Conservation (phyloP, 2,329 filamentous ascomycete genomes). For the Cercospora berteroae region DNA sequence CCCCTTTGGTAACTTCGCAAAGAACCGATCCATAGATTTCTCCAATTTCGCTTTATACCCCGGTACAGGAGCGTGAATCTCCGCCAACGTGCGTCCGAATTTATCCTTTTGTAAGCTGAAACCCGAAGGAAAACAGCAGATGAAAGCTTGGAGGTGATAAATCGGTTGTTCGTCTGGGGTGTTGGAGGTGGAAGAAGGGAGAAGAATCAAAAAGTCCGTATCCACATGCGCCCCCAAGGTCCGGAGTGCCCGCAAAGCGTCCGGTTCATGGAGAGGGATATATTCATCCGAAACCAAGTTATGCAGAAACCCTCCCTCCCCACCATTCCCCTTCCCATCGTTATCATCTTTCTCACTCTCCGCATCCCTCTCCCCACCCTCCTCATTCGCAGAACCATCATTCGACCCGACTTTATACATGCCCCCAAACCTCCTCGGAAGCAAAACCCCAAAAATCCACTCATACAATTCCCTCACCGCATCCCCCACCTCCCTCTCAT, state of each 20-base stretch:
- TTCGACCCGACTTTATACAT: conserved; percentile 43
- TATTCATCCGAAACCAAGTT: conserved; percentile 49
- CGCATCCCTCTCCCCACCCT: background rate
- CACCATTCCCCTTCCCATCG: background rate
- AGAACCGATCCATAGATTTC: conserved; percentile 62
- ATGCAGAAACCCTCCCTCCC: conserved; percentile 30
- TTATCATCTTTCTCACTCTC: background rate
- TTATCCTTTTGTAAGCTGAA: conserved; percentile 44
- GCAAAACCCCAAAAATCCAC: conserved; percentile 55
- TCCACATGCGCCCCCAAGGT: too few relatives aligned
- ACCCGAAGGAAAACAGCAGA: conserved; percentile 57
- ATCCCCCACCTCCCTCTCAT: too few relatives aligned
- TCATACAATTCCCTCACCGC: conserved; percentile 58
- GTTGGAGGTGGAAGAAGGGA: too few relatives aligned
- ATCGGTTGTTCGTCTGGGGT: conserved; percentile 29
- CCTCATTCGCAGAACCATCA: background rate
- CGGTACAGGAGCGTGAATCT: conserved; percentile 60
- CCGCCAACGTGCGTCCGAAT: conserved; percentile 51
- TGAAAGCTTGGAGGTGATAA: conserved; percentile 58
- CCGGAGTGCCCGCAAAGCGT: too few relatives aligned
- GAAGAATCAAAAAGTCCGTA: too few relatives aligned
- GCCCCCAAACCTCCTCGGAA: conserved; percentile 56
- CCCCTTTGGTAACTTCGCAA: conserved; percentile 54
- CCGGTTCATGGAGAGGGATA: too few relatives aligned
- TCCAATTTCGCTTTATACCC: conserved; percentile 57